phyloP scores from a whole-genome alignment of 768 basidiomycete genomes.

The Tephrocybe sp. region DNA sequence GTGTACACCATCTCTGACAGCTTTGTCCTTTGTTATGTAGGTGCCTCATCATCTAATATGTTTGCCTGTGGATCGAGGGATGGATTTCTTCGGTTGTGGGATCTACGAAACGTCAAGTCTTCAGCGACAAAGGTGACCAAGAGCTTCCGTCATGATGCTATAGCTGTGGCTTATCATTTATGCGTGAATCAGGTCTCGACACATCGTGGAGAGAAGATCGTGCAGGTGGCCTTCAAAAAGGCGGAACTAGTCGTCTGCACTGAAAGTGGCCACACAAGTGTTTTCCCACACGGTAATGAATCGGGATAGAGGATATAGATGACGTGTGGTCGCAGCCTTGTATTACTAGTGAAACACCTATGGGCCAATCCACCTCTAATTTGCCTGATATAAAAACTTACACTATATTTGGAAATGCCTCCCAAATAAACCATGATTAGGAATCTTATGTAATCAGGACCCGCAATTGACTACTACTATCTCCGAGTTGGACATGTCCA shows the following conservation, averaged over 20 bases:
- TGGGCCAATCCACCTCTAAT: too few species aligned
- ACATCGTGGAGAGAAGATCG: constrained; percentile 34
- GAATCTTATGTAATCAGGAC: too few species aligned
- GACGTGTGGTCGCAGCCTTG: background rate
- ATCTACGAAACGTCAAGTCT: constrained; percentile 38
- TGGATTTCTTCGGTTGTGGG: constrained; percentile 47
- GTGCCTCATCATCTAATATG: constrained; percentile 22
- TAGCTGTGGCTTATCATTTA: background rate
- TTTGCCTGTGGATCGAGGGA: constrained; percentile 45
- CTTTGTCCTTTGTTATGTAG: too few species aligned
- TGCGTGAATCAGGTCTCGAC: constrained; percentile 28
- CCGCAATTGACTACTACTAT: too few species aligned
- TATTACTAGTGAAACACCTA: background rate
- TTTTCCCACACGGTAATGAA: constrained; percentile 17
- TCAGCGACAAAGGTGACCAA: constrained; percentile 21
- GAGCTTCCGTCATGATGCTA: background rate
- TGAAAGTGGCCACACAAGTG: constrained; percentile 33
- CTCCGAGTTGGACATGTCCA: constrained; percentile 25
- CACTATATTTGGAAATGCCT: background rate
- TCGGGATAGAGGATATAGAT: background rate
- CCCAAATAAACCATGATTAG: too few species aligned
- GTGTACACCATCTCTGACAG: too few species aligned
- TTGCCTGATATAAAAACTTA: too few species aligned
- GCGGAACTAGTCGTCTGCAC: constrained; percentile 37
- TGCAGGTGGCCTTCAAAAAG: constrained; percentile 35